phyloP scores from a whole-genome alignment of 805 yeast genomes.

The Suhomyces faveliae region DNA sequence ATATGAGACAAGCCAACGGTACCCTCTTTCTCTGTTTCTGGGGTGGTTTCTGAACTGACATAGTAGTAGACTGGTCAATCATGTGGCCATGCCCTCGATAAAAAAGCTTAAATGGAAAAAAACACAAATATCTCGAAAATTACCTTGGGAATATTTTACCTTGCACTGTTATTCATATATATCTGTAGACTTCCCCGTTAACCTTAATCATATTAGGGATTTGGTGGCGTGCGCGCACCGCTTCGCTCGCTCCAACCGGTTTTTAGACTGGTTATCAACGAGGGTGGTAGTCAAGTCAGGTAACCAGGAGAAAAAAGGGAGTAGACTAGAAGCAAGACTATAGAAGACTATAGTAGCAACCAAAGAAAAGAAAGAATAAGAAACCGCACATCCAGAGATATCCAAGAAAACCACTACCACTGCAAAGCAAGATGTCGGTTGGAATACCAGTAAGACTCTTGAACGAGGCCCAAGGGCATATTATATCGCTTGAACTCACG shows the following conservation, averaged over 20 bases:
- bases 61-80: slow-evolving; percentile 1
- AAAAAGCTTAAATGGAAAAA: background rate
- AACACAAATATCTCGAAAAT: background rate
- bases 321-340: no score
- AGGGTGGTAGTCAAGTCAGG: slow-evolving; percentile 2
- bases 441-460: slow-evolving; percentile 84
- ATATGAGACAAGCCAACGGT: slow-evolving; percentile 40
- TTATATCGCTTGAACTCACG: slow-evolving; percentile 74
- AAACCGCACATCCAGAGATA: no score
- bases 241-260: background rate
- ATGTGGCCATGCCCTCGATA: background rate
- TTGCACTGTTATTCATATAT: background rate
- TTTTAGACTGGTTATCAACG: background rate
- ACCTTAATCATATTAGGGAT: background rate
- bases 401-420: no score
- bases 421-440: slow-evolving; percentile 64
- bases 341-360: no score
- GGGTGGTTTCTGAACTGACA: background rate
- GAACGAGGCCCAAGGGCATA: slow-evolving; percentile 87
- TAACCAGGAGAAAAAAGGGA: background rate
- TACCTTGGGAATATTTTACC: background rate
- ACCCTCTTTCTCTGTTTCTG: slow-evolving; percentile 30
- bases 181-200: background rate
- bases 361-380: no score
- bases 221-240: slow-evolving; percentile 1